A percentile compares a stretch with the other conserved stretches of the same genome.
phyloP scores from a whole-genome alignment of 2,329 filamentous ascomycete genomes.

The Xylaria digitata region DNA sequence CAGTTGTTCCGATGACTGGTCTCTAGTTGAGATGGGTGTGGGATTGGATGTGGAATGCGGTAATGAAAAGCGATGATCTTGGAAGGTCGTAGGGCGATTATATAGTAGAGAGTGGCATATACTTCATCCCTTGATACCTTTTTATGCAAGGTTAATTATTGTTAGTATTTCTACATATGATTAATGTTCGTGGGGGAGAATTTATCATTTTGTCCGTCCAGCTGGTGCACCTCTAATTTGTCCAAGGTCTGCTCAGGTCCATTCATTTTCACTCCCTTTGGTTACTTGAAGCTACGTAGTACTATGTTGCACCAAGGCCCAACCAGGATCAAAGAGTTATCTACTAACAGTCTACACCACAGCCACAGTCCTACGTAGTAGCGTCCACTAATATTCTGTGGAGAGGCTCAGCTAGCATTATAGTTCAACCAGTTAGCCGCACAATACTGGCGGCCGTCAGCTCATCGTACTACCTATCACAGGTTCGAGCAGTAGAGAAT shows the following conservation, averaged over 20 bases:
- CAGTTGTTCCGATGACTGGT: not conserved
- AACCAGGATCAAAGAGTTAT: too few species aligned
- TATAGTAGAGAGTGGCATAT: not conserved
- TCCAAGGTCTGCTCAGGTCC: not conserved
- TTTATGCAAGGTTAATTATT: not conserved
- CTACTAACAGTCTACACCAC: too few species aligned
- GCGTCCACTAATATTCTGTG: not conserved
- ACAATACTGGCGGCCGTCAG: not conserved
- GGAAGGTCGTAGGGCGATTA: not conserved
- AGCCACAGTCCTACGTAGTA: too few species aligned
- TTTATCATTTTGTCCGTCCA: not conserved
- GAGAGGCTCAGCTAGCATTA: conserved; percentile 1
- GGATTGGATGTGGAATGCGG: not conserved
- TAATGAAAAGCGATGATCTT: not conserved
- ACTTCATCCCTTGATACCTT: not conserved
- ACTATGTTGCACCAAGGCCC: not conserved
- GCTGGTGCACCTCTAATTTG: not conserved
- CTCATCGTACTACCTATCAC: conserved; percentile 2
- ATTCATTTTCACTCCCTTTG: conserved; percentile 4
- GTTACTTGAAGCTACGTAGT: not conserved
- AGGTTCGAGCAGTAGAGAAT: too few species aligned
- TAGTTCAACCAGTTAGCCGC: not conserved
- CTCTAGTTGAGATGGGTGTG: not conserved
- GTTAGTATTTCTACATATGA: not conserved
- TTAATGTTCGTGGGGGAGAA: not conserved